Conservation (phyloP, 2,329 filamentous ascomycete species). For the Trichoderma koningii region DNA sequence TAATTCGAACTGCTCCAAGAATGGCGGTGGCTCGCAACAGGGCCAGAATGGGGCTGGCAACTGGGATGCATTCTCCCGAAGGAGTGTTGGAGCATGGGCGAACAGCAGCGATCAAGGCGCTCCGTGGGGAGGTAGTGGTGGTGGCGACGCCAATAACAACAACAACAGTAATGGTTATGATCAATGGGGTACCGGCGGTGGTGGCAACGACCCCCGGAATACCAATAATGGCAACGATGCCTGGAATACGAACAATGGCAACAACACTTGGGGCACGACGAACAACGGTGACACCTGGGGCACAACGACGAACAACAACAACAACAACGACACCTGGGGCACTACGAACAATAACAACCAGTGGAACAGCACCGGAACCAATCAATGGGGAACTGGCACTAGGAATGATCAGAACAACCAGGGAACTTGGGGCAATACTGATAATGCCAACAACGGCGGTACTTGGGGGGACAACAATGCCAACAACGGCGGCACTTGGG, state of each 20-base stretch:
- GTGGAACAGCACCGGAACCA: neutral
- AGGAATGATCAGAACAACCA: constrained; percentile 3
- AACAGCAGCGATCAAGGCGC: constrained; percentile 15
- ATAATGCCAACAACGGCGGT: constrained; percentile 5
- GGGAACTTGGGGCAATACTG: neutral
- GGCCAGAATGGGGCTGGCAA: neutral
- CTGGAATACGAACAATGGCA: neutral
- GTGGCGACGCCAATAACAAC: neutral
- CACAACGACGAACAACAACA: neutral
- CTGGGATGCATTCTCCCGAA: constrained; percentile 6
- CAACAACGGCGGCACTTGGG: constrained; percentile 15
- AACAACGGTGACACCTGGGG: neutral
- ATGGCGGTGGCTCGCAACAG: neutral
- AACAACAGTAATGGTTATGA: constrained; percentile 4
- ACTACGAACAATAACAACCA: neutral
- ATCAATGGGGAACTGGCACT: neutral
- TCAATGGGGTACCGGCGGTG: constrained; percentile 1
- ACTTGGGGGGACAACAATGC: constrained; percentile 11
- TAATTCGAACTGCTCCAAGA: constrained; percentile 19
- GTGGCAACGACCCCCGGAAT: too few relatives aligned
- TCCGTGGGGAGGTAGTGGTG: constrained; percentile 2
- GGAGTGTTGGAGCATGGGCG: constrained; percentile 18
- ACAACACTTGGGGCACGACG: neutral
- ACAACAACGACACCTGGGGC: neutral
- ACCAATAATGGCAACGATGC: neutral